phyloP scores from a whole-genome alignment of 257 asterid genomes.

The Fraxinus americana region DNA sequence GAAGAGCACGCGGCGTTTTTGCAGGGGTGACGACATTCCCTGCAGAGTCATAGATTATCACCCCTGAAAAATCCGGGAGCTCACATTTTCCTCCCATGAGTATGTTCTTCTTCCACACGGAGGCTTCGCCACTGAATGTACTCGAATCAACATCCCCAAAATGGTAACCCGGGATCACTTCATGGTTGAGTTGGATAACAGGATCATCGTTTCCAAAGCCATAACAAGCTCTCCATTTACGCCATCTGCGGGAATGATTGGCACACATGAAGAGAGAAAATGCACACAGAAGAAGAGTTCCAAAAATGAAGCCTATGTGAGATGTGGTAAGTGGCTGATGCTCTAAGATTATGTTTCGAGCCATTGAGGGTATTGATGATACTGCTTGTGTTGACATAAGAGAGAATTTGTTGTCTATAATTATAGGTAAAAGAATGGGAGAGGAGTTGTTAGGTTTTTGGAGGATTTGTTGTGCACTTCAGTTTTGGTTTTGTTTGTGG shows the following conservation, averaged over 20 bases:
- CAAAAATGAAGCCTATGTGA: slow-evolving; percentile 44
- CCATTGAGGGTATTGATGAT: slow-evolving; percentile 41
- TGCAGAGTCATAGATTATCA: slow-evolving; percentile 65
- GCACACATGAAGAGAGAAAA: slow-evolving; percentile 65
- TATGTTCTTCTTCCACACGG: slow-evolving; percentile 67
- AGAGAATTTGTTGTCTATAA: slow-evolving; percentile 24
- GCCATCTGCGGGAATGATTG: slow-evolving; percentile 53
- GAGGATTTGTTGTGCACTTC: slow-evolving; percentile 44
- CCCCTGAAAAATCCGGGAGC: slow-evolving; percentile 86
- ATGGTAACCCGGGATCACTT: slow-evolving; percentile 39
- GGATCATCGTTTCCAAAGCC: slow-evolving; percentile 59
- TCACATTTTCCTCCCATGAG: slow-evolving; percentile 90
- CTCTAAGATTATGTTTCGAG: slow-evolving; percentile 35
- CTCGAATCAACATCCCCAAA: slow-evolving; percentile 49
- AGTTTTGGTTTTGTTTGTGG: slow-evolving; percentile 21
- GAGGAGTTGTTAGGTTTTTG: slow-evolving; percentile 35
- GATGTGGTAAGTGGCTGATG: slow-evolving; percentile 34
- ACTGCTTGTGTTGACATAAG: background rate
- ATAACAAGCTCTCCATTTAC: slow-evolving; percentile 57
- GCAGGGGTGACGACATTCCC: slow-evolving; percentile 53
- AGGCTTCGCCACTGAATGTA: slow-evolving; percentile 46
- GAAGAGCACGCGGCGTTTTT: slow-evolving; percentile 37
- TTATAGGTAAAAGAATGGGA: background rate
- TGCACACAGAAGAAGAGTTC: slow-evolving; percentile 52
- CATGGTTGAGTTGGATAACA: slow-evolving; percentile 61